phyloP scores from a whole-genome alignment of 2,329 filamentous ascomycete species.

The Cercospora citrullina region DNA sequence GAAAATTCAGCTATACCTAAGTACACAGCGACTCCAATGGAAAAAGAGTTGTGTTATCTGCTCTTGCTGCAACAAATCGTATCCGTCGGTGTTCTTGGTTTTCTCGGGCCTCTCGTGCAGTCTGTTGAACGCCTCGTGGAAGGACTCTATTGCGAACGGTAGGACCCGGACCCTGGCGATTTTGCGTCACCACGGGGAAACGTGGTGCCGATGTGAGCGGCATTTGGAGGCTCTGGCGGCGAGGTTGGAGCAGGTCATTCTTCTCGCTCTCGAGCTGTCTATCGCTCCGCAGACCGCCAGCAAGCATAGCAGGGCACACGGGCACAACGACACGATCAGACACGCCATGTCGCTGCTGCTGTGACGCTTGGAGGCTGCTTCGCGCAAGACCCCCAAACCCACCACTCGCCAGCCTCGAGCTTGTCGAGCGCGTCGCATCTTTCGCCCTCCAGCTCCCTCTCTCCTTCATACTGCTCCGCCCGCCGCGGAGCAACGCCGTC shows the following conservation, averaged over 20 bases:
- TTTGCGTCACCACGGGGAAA: constrained; percentile 4
- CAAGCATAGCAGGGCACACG: not conserved
- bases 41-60: not conserved
- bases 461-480: not conserved
- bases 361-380: not conserved
- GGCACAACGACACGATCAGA: not conserved
- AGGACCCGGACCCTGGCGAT: not conserved
- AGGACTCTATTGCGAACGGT: not conserved
- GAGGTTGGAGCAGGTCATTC: not conserved
- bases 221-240: constrained; percentile 3
- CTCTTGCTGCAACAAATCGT: not conserved
- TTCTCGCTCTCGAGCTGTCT: not conserved
- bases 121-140: not conserved
- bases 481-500: not conserved
- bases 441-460: not conserved
- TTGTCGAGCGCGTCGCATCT: constrained; percentile 1
- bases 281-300: not conserved
- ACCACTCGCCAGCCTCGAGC: not conserved
- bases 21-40: not conserved
- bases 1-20: not conserved
- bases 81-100: not conserved
- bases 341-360: constrained; percentile 1
- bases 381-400: not conserved
- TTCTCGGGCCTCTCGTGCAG: not conserved
- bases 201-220: not conserved